Conservation (phyloP, 2,329 filamentous ascomycete genomes). For the Tolypocladium guangdongense region DNA sequence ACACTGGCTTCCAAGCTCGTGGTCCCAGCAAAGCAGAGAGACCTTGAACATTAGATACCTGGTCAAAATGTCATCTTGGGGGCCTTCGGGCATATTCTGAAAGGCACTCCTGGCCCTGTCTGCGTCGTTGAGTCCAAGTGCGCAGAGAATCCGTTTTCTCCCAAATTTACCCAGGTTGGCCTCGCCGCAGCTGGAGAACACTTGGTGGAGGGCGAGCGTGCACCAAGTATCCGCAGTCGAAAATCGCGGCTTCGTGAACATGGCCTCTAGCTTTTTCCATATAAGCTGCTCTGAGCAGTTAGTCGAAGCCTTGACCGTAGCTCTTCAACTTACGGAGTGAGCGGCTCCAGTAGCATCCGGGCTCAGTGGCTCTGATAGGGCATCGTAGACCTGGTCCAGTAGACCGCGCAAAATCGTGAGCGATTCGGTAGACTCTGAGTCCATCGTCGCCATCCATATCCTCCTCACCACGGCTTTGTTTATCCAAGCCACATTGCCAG, state of each 20-base stretch:
- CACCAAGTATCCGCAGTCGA: slow-evolving; percentile 60
- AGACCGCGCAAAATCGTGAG: slow-evolving; percentile 13
- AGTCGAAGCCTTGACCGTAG: not conserved
- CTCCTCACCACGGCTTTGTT: slow-evolving; percentile 60
- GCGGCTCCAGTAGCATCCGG: slow-evolving; percentile 53
- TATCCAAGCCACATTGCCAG: slow-evolving; percentile 45
- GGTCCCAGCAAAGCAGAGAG: slow-evolving; percentile 48
- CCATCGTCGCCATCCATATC: slow-evolving; percentile 51
- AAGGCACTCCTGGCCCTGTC: slow-evolving; percentile 28
- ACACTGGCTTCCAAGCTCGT: slow-evolving; percentile 49
- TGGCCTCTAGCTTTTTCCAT: slow-evolving; percentile 66
- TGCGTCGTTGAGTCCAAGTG: slow-evolving; percentile 35
- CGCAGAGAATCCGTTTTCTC: slow-evolving; percentile 66
- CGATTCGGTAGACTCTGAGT: slow-evolving; percentile 18
- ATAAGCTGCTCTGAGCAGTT: slow-evolving; percentile 44
- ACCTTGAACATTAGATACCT: slow-evolving; percentile 68
- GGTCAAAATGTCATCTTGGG: slow-evolving; percentile 52
- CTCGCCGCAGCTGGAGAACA: slow-evolving; percentile 56
- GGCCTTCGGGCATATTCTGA: slow-evolving; percentile 44
- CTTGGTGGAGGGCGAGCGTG: slow-evolving; percentile 49
- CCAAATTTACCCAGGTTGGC: slow-evolving; percentile 55
- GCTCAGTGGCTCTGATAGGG: slow-evolving; percentile 36
- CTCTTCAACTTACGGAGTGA: slow-evolving; percentile 44
- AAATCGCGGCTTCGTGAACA: slow-evolving; percentile 40
- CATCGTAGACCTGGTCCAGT: slow-evolving; percentile 27